phyloP scores from a whole-genome alignment of 352 stramenopile genomes.

The Globisporangium rhizosaccharum region DNA sequence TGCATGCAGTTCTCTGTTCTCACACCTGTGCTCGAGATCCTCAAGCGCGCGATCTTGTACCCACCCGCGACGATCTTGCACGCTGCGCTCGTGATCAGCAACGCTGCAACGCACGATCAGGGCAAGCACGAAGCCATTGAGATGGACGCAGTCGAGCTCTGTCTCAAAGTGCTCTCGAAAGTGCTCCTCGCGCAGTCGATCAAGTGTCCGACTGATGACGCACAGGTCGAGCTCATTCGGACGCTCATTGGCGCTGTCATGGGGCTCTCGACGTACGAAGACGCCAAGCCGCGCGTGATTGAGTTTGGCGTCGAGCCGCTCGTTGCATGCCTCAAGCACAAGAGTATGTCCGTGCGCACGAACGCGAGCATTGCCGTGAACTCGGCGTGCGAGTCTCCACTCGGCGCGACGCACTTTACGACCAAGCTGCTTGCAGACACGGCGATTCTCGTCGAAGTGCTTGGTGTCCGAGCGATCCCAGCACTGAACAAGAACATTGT shows the following conservation, averaged over 20 bases:
- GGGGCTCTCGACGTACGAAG: conserved; percentile 59
- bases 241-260: conserved; percentile 54
- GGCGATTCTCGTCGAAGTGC: conserved; percentile 43
- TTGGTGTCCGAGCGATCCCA: conserved; percentile 41
- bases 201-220: conserved; percentile 24
- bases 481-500: conserved; percentile 37
- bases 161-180: conserved; percentile 42
- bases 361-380: conserved; percentile 61
- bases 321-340: conserved; percentile 47
- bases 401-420: conserved; percentile 35
- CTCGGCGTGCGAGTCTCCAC: conserved; percentile 54
- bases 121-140: conserved; percentile 49
- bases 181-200: conserved; percentile 44
- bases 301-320: conserved; percentile 69
- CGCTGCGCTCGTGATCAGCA: conserved; percentile 38
- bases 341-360: conserved; percentile 23
- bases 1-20: conserved; percentile 40
- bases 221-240: conserved; percentile 47
- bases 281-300: conserved; percentile 61
- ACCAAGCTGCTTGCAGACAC: conserved; percentile 32
- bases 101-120: conserved; percentile 47
- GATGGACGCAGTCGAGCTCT: conserved; percentile 43
- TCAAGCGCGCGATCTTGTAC: conserved; percentile 53
- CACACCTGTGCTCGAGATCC: conserved; percentile 37
- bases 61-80: conserved; percentile 33